phyloP scores from a whole-genome alignment of 1,139 yeast genomes.

The Zygosaccharomyces pseudobailii region DNA sequence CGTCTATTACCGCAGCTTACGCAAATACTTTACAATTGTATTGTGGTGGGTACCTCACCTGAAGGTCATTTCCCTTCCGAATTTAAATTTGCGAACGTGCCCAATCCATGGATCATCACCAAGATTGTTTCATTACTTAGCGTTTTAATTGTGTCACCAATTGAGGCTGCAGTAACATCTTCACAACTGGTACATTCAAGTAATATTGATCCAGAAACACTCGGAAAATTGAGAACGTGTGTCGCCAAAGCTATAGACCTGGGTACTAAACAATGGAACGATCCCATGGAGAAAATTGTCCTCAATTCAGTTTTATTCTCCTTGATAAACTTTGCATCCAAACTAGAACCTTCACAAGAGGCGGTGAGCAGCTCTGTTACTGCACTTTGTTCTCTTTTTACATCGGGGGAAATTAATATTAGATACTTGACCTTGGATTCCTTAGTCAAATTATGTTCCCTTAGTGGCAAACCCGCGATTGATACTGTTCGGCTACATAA shows the following conservation, averaged over 20 bases:
- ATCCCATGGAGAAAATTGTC: slow-evolving; percentile 60
- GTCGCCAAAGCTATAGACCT: slow-evolving; percentile 56
- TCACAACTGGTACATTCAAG: slow-evolving; percentile 16
- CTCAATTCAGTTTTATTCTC: slow-evolving; percentile 76
- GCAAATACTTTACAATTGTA: slow-evolving; percentile 44
- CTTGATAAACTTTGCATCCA: slow-evolving; percentile 74
- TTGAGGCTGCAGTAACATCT: slow-evolving; percentile 13
- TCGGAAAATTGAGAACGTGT: slow-evolving; percentile 48
- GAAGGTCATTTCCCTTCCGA: slow-evolving; percentile 47
- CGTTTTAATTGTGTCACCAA: slow-evolving; percentile 37
- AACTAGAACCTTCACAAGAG: slow-evolving; percentile 65
- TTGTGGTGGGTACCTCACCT: slow-evolving; percentile 39
- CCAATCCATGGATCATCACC: slow-evolving; percentile 84
- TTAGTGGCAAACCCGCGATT: slow-evolving; percentile 31
- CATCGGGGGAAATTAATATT: slow-evolving; percentile 68
- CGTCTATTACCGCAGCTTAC: slow-evolving; percentile 58
- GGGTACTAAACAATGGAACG: slow-evolving; percentile 36
- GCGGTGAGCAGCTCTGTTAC: slow-evolving; percentile 61
- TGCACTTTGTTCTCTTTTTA: slow-evolving; percentile 57
- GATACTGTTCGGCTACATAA: slow-evolving; percentile 38
- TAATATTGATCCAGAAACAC: slow-evolving; percentile 43
- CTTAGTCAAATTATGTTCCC: slow-evolving; percentile 45
- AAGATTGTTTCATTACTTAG: slow-evolving; percentile 47
- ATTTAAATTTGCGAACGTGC: slow-evolving; percentile 64
- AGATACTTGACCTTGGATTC: slow-evolving; percentile 77